Percentiles rank a stretch among this genome's conserved stretches.
Evolutionary conservation across 129 eudicot species (phyloP).

Genomic region (Saposhnikovia divaricata): DNA sequence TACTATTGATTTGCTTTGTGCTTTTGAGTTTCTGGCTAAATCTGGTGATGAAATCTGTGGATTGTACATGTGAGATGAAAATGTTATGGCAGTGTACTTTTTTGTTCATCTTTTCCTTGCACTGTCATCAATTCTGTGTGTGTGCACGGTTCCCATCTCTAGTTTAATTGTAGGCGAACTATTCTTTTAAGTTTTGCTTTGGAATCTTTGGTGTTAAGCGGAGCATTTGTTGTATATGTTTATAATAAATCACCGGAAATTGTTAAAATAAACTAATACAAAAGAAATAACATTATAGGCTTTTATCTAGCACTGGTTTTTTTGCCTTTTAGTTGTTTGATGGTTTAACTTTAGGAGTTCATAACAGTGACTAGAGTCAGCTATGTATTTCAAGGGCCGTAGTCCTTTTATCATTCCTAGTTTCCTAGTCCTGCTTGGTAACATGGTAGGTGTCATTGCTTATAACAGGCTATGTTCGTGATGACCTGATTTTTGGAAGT

Average conservation of each 20-base stretch:
- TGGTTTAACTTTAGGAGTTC: too few relatives aligned
- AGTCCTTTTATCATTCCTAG: not conserved
- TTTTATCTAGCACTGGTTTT: too few relatives aligned
- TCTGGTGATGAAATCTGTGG: not conserved
- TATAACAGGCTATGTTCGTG: not conserved
- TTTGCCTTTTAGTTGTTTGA: too few relatives aligned
- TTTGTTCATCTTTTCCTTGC: not conserved
- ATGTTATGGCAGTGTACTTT: not conserved
- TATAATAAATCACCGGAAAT: too few relatives aligned
- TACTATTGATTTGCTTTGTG: not conserved
- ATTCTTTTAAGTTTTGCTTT: too few relatives aligned
- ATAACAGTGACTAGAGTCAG: too few relatives aligned
- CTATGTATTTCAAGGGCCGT: not conserved
- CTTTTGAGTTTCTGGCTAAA: not conserved
- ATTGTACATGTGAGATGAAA: not conserved
- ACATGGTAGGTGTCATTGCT: not conserved
- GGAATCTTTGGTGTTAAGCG: too few relatives aligned
- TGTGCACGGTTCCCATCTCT: too few relatives aligned
- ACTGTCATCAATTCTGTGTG: not conserved
- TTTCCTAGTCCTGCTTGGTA: not conserved
- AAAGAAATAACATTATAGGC: too few relatives aligned
- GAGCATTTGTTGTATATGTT: too few relatives aligned
- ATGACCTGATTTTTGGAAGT: not conserved
- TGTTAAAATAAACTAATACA: too few relatives aligned
- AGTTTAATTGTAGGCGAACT: too few relatives aligned